These are phyloP conservation scores for Dendrocalamus sinicus DNA, from an alignment of 176 grass and related monocot genomes.

Conservation along the genomic window DNA sequence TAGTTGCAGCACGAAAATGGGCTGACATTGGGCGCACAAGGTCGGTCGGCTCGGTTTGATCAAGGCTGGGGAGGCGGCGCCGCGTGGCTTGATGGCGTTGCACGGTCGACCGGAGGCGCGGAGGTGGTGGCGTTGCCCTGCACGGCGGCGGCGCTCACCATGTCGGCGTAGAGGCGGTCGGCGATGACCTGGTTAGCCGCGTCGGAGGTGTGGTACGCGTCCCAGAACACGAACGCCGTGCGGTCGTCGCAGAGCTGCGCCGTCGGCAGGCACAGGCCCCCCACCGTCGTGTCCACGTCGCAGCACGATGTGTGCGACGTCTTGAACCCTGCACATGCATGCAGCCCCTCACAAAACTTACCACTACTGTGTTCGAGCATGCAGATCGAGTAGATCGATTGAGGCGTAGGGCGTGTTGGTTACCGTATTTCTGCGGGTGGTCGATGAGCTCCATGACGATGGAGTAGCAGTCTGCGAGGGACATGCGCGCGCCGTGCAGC, in stretches of 20 bases:
- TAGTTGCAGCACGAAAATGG: conserved; percentile 31
- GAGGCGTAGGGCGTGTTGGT: background rate
- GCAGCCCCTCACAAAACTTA: background rate
- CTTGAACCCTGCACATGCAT: conserved; percentile 61
- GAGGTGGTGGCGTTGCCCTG: conserved; percentile 27
- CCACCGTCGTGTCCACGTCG: conserved; percentile 82
- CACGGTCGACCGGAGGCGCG: conserved; percentile 11
- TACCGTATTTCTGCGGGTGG: conserved; percentile 76
- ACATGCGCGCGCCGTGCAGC: conserved; percentile 69
- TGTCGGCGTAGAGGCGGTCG: conserved; percentile 57
- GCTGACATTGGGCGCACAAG: background rate
- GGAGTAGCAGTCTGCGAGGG: conserved; percentile 66
- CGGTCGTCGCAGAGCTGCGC: conserved; percentile 72
- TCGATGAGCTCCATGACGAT: conserved; percentile 93
- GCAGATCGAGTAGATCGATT: background rate
- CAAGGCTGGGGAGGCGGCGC: conserved; percentile 21
- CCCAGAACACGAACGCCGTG: conserved; percentile 89
- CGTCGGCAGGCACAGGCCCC: conserved; percentile 88
- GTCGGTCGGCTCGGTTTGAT: background rate
- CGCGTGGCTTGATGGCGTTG: background rate
- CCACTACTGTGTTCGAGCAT: background rate
- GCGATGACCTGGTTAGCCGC: conserved; percentile 91
- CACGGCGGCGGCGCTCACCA: conserved; percentile 47
- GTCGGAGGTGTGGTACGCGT: conserved; percentile 94
- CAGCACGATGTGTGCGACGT: conserved; percentile 90